These are phyloP conservation scores for Bipolaris victoriae DNA, from an alignment of 2,329 filamentous ascomycete genomes.

Conservation along the genomic window DNA sequence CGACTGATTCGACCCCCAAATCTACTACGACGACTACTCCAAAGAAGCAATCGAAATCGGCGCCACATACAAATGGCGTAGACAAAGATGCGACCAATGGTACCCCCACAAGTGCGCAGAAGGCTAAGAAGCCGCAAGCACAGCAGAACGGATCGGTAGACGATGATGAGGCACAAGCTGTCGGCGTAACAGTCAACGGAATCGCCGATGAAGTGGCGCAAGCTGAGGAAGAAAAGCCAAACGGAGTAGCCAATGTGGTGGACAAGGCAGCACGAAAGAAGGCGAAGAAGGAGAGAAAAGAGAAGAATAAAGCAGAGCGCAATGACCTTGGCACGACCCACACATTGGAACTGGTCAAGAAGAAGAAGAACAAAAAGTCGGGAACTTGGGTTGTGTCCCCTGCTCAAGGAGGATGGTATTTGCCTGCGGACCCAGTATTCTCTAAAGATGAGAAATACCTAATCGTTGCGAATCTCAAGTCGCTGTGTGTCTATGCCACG, in stretches of 20 bases:
- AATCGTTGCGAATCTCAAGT: constrained; percentile 75
- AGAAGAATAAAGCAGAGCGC: constrained; percentile 9
- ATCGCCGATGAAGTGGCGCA: not conserved
- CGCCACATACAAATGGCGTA: constrained; percentile 18
- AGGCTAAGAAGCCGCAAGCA: constrained; percentile 13
- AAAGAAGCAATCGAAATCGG: constrained; percentile 17
- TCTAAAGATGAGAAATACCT: constrained; percentile 66
- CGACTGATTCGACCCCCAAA: constrained; percentile 21
- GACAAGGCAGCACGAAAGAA: constrained; percentile 19
- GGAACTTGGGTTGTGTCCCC: constrained; percentile 50
- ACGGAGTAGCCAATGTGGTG: constrained; percentile 8
- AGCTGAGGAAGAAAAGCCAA: not conserved
- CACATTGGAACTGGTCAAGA: constrained; percentile 18
- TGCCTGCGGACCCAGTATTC: constrained; percentile 63
- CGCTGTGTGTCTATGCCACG: constrained; percentile 81
- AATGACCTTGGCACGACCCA: constrained; percentile 5
- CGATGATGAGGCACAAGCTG: constrained; percentile 7
- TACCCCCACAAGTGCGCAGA: constrained; percentile 13
- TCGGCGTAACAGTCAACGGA: constrained; percentile 3
- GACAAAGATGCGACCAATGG: constrained; percentile 15
- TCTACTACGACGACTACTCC: constrained; percentile 18
- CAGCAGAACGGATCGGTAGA: constrained; percentile 5
- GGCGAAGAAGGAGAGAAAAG: constrained; percentile 17
- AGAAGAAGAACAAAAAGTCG: constrained; percentile 27
- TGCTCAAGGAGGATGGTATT: constrained; percentile 62